A percentile compares a stretch with the other conserved stretches of the same genome.
phyloP scores from a whole-genome alignment of 176 grass and related monocot species.

The Areca catechu region DNA sequence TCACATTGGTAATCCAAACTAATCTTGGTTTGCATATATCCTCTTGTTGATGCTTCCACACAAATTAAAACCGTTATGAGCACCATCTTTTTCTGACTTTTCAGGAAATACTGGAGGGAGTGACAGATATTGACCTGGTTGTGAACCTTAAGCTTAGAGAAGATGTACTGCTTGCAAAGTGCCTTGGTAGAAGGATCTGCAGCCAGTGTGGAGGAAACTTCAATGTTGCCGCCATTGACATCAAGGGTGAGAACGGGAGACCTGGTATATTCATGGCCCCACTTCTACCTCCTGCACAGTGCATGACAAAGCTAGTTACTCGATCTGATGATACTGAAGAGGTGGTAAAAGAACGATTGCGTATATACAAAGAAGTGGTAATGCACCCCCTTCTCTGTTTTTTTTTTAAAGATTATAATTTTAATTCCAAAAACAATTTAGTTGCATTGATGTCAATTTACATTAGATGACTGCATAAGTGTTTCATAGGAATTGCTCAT shows the following conservation, averaged over 20 bases:
- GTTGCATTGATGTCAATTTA: no score
- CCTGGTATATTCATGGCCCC: slow-evolving; percentile 85
- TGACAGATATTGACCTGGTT: slow-evolving; percentile 85
- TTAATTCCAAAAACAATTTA: no score
- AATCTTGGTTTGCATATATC: no score
- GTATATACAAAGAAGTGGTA: slow-evolving; percentile 80
- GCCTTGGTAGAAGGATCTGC: slow-evolving; percentile 90
- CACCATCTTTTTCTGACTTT: slow-evolving; percentile 1
- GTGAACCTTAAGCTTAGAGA: slow-evolving; percentile 82
- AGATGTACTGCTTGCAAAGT: slow-evolving; percentile 72
- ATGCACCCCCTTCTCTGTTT: no score
- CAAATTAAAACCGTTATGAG: no score
- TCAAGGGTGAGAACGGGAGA: slow-evolving; percentile 63
- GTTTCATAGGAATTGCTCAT: no score
- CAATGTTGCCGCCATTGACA: slow-evolving; percentile 78
- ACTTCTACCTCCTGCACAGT: slow-evolving; percentile 59
- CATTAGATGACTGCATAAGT: no score
- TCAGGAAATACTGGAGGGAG: slow-evolving; percentile 90
- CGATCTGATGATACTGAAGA: slow-evolving; percentile 76
- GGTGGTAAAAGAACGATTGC: slow-evolving; percentile 76
- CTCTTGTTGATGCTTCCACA: no score
- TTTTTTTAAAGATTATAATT: no score
- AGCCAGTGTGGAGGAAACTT: slow-evolving; percentile 82
- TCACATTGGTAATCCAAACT: no score
- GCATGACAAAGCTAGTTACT: slow-evolving; percentile 55